phyloP scores from a whole-genome alignment of 1,284 basidiomycete species.

The Athelia sp. region DNA sequence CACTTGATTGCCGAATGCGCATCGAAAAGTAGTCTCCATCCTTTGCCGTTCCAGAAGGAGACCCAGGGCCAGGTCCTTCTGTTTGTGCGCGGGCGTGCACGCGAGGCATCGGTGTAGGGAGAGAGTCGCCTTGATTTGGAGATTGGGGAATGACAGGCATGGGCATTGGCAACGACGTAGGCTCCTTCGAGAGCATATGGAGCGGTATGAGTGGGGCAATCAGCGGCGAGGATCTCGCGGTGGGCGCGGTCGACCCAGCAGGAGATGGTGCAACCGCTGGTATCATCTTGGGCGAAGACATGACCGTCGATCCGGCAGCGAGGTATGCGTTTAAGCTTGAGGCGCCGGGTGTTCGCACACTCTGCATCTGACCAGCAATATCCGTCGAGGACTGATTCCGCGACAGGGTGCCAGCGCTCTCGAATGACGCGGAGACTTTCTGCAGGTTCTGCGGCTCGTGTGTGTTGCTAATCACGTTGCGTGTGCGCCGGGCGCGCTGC shows the following conservation, averaged over 20 bases:
- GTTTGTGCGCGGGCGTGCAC: slow-evolving; percentile 22
- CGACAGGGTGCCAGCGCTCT: slow-evolving; percentile 20
- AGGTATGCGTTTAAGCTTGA: slow-evolving; percentile 17
- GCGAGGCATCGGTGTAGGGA: slow-evolving; percentile 24
- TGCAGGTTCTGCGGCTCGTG: slow-evolving; percentile 5
- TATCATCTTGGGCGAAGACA: slow-evolving; percentile 55
- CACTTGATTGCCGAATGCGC: slow-evolving; percentile 39
- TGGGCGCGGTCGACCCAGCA: slow-evolving; percentile 17
- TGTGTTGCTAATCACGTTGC: slow-evolving; percentile 15
- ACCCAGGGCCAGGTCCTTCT: slow-evolving; percentile 15
- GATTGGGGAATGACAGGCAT: slow-evolving; percentile 33
- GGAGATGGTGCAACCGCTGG: slow-evolving; percentile 58
- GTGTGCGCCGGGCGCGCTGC: slow-evolving; percentile 38
- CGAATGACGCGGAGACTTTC: slow-evolving; percentile 14
- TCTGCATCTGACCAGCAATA: not conserved
- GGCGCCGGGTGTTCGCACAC: slow-evolving; percentile 6
- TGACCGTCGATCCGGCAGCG: slow-evolving; percentile 25
- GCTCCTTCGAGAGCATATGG: slow-evolving; percentile 21
- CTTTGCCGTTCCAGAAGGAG: slow-evolving; percentile 22
- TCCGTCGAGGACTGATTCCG: slow-evolving; percentile 1
- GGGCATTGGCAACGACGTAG: slow-evolving; percentile 4
- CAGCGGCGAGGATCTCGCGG: slow-evolving; percentile 45
- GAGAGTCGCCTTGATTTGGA: slow-evolving; percentile 18
- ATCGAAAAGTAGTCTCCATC: slow-evolving; percentile 50
- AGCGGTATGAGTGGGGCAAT: slow-evolving; percentile 56